Percentiles rank a stretch among this genome's conserved stretches.
These are phyloP conservation scores for Trichodelitschia bisporula DNA, from an alignment of 495 filamentous ascomycete species.

Conservation along the genomic window DNA sequence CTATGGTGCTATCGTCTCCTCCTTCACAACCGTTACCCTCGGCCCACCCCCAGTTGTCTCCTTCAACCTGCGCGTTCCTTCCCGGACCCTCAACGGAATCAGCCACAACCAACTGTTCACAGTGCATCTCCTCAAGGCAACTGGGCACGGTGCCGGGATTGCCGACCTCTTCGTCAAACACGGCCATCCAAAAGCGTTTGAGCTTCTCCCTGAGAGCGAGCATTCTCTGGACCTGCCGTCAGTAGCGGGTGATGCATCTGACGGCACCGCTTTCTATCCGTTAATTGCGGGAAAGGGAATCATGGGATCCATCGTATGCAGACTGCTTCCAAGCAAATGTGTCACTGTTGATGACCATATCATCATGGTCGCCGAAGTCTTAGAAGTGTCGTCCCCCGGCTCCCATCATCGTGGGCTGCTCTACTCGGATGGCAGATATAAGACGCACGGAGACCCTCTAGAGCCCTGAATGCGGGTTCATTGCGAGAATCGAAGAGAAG, in stretches of 20 bases:
- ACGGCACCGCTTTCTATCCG: not conserved
- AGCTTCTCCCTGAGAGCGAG: not conserved
- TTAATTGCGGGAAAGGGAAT: conserved; percentile 15
- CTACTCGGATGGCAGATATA: too few relatives aligned
- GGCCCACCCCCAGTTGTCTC: conserved; percentile 39
- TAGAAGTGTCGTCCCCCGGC: too few relatives aligned
- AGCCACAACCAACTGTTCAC: conserved; percentile 1
- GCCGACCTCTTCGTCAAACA: not conserved
- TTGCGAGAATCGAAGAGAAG: too few relatives aligned
- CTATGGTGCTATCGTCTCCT: conserved; percentile 59
- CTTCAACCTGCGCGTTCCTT: conserved; percentile 57
- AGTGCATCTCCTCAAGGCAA: conserved; percentile 10
- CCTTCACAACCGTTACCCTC: conserved; percentile 53
- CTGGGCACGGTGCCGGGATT: not conserved
- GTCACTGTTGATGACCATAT: conserved; percentile 26
- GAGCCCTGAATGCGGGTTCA: too few relatives aligned
- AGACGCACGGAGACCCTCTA: too few relatives aligned
- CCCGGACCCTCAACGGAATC: conserved; percentile 43
- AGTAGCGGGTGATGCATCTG: not conserved
- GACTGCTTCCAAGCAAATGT: conserved; percentile 11
- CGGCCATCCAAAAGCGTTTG: not conserved
- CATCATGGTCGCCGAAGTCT: conserved; percentile 28
- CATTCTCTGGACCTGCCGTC: not conserved
- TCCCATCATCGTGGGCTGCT: too few relatives aligned
- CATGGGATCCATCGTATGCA: conserved; percentile 19